Base-by-base conservation (phyloP, 2,329 filamentous ascomycete genomes). In the Diaporthe sp. region DNA sequence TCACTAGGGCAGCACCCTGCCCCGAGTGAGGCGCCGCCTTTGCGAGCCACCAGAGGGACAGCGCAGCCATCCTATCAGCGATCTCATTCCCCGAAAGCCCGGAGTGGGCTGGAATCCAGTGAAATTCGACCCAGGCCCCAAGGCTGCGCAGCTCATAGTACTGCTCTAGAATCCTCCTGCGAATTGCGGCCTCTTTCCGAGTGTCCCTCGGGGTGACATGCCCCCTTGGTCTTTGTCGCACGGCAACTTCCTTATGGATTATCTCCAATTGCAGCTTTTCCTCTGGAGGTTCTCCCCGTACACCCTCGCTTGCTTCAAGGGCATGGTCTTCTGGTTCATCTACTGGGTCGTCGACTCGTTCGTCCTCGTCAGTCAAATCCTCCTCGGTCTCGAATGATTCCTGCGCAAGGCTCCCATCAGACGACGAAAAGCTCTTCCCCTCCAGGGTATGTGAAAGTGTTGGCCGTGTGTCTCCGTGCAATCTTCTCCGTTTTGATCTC, bases 401-500 rank as follows among this genome's bases (percentile, higher is more conserved):
- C n/a, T 55, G 32, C 15, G n/a, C 4, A 27, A 68, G n/a, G 47
- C 63, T 68, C 44, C 7, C 47, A 8, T 68, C 63, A 19, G 47
- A 68, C 17, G 63, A 68, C 19, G 63, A 37, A 30, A 68, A 68
- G 32, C 63, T 68, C 32, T 63, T 63, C 35, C 44, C 53, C 7
- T 30, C 44, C 27, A 63, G 2, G 10, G 35, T 32, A 17, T 39
- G 37, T 17, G 56, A 32, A 19, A 4, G 32, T 39, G 25, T 9
- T 17, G 25, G 25, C 13, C 10, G 56, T 27, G 19, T n/a, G 13
- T 55, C 56, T 10, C 70, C 56, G 27, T 51, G 70, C 32, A 55
- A 35, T 32, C 59, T 71, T 19, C 25, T 63, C 56, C 70, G 58
- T 63, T 63, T 71, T 42, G 35, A 42, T 25, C 70, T 63, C 70